A percentile compares a stretch with the other conserved stretches of the same genome.
Conservation (phyloP, 2,329 filamentous ascomycete genomes). For the Colletotrichum destructivum region DNA sequence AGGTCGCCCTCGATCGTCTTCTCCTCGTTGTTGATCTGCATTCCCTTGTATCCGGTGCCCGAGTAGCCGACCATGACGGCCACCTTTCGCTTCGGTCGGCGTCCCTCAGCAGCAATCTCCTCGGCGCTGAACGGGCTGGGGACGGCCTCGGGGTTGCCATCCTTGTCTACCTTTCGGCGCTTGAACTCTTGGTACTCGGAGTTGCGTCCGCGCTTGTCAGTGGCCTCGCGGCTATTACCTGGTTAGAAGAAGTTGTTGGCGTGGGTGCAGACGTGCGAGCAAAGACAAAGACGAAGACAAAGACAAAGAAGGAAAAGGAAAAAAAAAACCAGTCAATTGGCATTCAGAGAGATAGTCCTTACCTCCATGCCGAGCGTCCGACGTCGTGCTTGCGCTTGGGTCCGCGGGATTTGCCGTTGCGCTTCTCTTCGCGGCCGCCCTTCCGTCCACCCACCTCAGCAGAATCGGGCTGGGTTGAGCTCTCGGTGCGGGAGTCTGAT, state of each 20-base stretch:
- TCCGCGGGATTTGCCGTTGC: constrained; percentile 26
- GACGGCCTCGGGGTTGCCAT: constrained; percentile 49
- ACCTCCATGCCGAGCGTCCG: constrained; percentile 39
- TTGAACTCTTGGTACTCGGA: constrained; percentile 59
- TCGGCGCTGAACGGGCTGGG: constrained; percentile 75
- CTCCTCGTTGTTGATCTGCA: constrained; percentile 88
- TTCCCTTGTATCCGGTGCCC: constrained; percentile 95
- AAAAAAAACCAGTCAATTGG: background rate
- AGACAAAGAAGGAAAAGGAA: too few relatives aligned
- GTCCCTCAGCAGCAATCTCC: constrained; percentile 89
- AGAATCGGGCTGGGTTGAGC: constrained; percentile 18
- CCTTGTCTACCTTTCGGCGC: constrained; percentile 57
- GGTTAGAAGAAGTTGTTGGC: constrained; percentile 52
- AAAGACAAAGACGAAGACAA: too few relatives aligned
- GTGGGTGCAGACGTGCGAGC: background rate
- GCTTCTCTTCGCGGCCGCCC: constrained; percentile 20
- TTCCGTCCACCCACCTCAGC: constrained; percentile 5
- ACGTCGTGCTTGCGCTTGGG: constrained; percentile 40
- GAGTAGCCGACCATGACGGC: constrained; percentile 96
- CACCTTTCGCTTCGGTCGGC: constrained; percentile 95
- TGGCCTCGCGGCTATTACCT: constrained; percentile 53
- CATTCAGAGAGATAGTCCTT: background rate
- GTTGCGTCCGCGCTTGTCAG: constrained; percentile 57
- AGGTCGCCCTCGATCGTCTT: constrained; percentile 97
- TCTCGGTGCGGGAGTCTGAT: constrained; percentile 27